Evolutionary conservation across 1,139 yeast species (phyloP), one percentile per base, ranked within the genome.

Genomic region (Debaryomyces robertsiae): DNA sequence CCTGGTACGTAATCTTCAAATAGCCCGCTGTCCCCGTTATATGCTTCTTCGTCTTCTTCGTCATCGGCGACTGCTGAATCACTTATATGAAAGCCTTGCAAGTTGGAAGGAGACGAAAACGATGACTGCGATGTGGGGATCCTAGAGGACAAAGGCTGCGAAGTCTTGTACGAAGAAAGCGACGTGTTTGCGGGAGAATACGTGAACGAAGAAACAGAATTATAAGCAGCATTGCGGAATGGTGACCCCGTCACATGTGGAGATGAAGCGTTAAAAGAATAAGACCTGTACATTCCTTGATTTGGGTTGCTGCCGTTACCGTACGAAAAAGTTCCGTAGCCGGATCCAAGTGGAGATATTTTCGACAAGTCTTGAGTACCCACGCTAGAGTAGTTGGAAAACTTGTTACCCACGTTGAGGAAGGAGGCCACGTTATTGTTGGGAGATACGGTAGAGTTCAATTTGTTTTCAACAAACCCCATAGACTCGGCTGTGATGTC

Each of bases 1-100:
- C 83, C 81, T 2, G 96, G 96, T 2, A 88, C 87, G 52, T 79
- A 84, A 54, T 86, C 95, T 48, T 85, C 90, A 45, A 75, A 84
- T 52, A 70, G 76, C 14, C 73, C 56, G 14, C 52, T 61, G 23
- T 53, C 57, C n/a, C 52, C 59, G 17, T 54, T 54, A 9, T 58
- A 55, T 11, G 46, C 57, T 11, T 62, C 54, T 30, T 49, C 54
- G 23, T 48, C 52, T 10, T 68, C 71, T 29, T 68, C 79, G 41
- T 72, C 80, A 31, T 61, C 66, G 9, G 52, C 54, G 9, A 72
- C 60, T 0, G 77, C 79, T 32, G 69, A 68, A 24, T 63, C 73
- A 33, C 61, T 52, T 34, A 56, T 28, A 43, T 51, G 22, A n/a
- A 49, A 44, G 9, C 40, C 44, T 6, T 35, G 36, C 38, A 32